Evolutionary conservation across 306 rosid genomes (phyloP), one percentile per base, ranked within the genome.

Genomic region (Rosa lucieae): DNA sequence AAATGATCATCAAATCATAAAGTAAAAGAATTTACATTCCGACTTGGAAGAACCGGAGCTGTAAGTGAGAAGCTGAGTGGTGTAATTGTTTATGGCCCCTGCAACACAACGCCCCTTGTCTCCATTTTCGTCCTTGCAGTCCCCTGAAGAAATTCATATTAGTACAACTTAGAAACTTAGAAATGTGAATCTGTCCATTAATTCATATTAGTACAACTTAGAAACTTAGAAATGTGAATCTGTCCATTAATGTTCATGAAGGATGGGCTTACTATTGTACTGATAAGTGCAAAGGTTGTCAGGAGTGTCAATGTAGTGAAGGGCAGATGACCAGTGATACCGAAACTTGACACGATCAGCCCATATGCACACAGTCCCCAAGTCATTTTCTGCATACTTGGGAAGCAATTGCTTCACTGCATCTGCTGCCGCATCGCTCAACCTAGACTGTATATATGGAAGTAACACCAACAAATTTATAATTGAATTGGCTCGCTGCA

Each of bases 301-400:
- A 9, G 97, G 98, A 81, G 97, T 94, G 75, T 94, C 75, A 40
- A 90, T 83, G 79, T 49, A 94, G 76, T 94, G 98, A 78, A 94
- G 89, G 35, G 97, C 79, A 68, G 96, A 74, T 6, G 98, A 92
- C 98, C 98, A 94, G 1, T 71, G 94, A 66, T 70, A 89, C 3
- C 58, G 79, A 69, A 82, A 78, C 73, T 82, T 88, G 18, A 94
- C 77, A 65, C 55, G 80, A 70, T 94, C 98, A 8, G 98, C 93
- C 97, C 98, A 94, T 6, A 85, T 79, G 70, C 98, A 94, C 73
- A 86, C 69, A 26, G 85, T 89, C 0, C 88, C 84, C 82, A 92
- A 78, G 11, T 92, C 94, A 29, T 85, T 88, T 5, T 78, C 74
- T 26, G 90, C 96, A 7, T 53, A 83, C 20, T 61, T 56, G 3